Conservation (phyloP, 2,329 filamentous ascomycete species). For the Anisogramma anomala region DNA sequence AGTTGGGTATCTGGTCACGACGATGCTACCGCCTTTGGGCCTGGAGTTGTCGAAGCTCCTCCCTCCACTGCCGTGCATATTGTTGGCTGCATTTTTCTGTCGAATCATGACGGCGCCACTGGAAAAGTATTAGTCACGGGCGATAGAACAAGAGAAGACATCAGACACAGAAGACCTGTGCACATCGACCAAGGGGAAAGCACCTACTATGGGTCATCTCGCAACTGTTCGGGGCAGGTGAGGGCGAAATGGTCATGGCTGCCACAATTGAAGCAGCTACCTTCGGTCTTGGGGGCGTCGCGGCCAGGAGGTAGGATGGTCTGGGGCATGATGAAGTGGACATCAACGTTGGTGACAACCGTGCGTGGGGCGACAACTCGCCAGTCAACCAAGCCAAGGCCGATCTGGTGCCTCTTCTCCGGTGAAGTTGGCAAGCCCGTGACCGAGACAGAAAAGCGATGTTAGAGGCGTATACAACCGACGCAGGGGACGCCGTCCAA, state of each 20-base stretch:
- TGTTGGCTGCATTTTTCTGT: conserved; percentile 16
- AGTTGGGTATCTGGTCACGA: conserved; percentile 27
- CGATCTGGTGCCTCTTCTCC: no score
- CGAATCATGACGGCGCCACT: conserved; percentile 19
- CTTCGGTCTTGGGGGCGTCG: conserved; percentile 20
- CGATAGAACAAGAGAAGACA: conserved; percentile 2
- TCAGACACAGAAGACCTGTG: not conserved
- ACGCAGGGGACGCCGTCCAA: no score
- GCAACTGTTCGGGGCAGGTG: conserved; percentile 40
- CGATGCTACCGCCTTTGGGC: conserved; percentile 23
- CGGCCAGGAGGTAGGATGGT: conserved; percentile 20
- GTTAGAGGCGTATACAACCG: no score
- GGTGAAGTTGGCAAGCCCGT: no score
- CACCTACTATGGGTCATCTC: conserved; percentile 39
- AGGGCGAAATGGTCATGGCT: conserved; percentile 38
- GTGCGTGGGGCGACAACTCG: no score
- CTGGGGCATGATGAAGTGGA: conserved; percentile 18
- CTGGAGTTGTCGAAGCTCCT: conserved; percentile 25
- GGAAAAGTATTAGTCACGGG: conserved; percentile 11
- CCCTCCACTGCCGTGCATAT: conserved; percentile 4
- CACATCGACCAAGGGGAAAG: not conserved
- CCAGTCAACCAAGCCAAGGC: no score
- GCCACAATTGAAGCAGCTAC: conserved; percentile 44
- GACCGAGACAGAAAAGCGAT: no score
- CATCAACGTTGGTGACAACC: not conserved